A percentile compares a stretch with the other conserved stretches of the same genome.
Evolutionary conservation across 495 filamentous ascomycete genomes (phyloP).

Genomic region (Melanomma pulvis-pyrius): DNA sequence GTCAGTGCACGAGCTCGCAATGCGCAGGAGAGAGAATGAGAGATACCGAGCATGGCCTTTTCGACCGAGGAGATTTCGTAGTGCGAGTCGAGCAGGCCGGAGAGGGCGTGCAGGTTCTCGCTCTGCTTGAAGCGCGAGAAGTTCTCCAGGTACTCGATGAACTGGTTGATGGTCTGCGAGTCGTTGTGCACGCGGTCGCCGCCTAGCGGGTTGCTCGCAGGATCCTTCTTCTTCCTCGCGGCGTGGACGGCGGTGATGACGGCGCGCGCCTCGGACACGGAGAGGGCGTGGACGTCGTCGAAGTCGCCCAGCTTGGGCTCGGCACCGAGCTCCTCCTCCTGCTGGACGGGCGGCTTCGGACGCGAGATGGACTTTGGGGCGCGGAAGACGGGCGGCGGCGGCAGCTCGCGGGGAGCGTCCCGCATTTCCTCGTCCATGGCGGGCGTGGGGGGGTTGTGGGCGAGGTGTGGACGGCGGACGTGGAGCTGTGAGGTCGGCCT

Average conservation of each 20-base stretch:
- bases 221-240: conserved; percentile 66
- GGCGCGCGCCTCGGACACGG: conserved; percentile 85
- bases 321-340: conserved; percentile 84
- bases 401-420: conserved; percentile 22
- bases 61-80: conserved; percentile 87
- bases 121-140: conserved; percentile 95
- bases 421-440: conserved; percentile 28
- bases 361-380: conserved; percentile 34
- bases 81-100: conserved; percentile 73
- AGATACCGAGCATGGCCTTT: conserved; percentile 82
- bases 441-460: not conserved
- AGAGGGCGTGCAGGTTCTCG: conserved; percentile 90
- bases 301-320: conserved; percentile 90
- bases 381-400: conserved; percentile 26
- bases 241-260: conserved; percentile 85
- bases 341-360: conserved; percentile 59
- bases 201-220: conserved; percentile 55
- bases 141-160: conserved; percentile 84
- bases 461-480: not conserved
- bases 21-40: conserved; percentile 13
- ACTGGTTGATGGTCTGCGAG: conserved; percentile 77
- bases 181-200: conserved; percentile 47
- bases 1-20: not conserved
- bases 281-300: conserved; percentile 81
- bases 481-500: not conserved